Evolutionary conservation across 441 rosid genomes (phyloP), one percentile per base, ranked within the genome.

Genomic region (Viola pubescens): DNA sequence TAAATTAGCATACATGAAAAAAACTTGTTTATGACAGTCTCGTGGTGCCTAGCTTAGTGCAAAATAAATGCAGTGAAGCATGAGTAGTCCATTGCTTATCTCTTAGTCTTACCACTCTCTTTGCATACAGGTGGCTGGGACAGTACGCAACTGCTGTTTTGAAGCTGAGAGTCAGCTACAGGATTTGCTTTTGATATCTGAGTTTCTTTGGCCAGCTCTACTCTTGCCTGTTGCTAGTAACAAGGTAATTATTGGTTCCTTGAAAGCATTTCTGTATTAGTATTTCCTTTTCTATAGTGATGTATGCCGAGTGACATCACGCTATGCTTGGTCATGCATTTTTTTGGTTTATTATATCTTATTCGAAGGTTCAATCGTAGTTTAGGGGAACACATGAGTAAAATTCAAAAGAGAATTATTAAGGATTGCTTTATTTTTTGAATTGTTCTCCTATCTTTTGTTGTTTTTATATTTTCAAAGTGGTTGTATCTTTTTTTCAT

Each of bases 161-260:
- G 95, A 91, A 77, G 98, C 95, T 19, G 91, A 89, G 74, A 79
- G 76, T 74, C 89, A 87, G 60, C 80, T 91, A 39, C 88, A 80
- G 68, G 80, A 89, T 77, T 73, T 89, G 79, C 97, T 91, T 73
- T 75, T 81, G 66, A 77, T 80, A 65, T 80, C 97, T 5, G 97
- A 91, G 75, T 91, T 87, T 79, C 91, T 89, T 60, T 87, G 98
- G 96, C 96, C 96, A 13, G 88, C 94, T 54, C 78, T 88, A 58
- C 94, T 91, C 69, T 76, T 89, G 38, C 94, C 98, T 14, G 95
- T 89, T 69, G 95, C 98, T 41, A 89, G 96, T 65, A 87, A 67
- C 54, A 88, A 85, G 89, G 98, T 87, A 66, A 49, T 39, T 4
- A 39, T 52, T 59, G 26, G 26, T 1, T 19, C 26, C 0, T 19